phyloP scores from a whole-genome alignment of 1,284 basidiomycete genomes.

The Trichosporon sp. region DNA sequence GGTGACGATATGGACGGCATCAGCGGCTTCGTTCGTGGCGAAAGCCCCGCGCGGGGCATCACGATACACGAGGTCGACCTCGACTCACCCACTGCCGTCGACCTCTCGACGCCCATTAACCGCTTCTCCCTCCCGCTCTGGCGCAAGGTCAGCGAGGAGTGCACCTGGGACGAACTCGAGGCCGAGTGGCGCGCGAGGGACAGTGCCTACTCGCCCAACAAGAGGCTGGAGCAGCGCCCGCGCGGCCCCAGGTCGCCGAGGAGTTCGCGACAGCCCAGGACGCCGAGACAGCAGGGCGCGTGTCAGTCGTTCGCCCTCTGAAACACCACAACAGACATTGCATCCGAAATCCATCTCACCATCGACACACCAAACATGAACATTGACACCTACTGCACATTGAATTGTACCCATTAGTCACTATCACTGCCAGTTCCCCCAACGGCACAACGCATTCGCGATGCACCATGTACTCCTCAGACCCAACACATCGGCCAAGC shows the following conservation, averaged over 20 bases:
- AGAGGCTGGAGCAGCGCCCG: not conserved
- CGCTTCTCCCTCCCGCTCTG: not conserved
- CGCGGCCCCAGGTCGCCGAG: not conserved
- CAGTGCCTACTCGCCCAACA: not conserved
- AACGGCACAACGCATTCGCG: not conserved
- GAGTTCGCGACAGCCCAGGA: not conserved
- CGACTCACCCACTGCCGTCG: not conserved
- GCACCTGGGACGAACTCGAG: not conserved
- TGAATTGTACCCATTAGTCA: not conserved
- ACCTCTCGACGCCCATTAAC: not conserved
- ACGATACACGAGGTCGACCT: not conserved
- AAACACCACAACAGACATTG: not conserved
- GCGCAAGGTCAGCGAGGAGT: not conserved
- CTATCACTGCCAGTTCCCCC: not conserved
- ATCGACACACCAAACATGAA: not conserved
- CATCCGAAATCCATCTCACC: not conserved
- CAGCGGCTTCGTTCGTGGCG: not conserved
- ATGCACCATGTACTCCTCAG: not conserved
- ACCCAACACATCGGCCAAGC: no score
- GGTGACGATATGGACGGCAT: no score
- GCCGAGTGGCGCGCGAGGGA: not conserved
- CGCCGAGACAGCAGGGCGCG: not conserved
- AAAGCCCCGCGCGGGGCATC: not conserved
- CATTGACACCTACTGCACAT: not conserved
- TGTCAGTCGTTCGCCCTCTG: not conserved